Conservation (phyloP, 768 basidiomycete genomes). For the Pisolithus orientalis region DNA sequence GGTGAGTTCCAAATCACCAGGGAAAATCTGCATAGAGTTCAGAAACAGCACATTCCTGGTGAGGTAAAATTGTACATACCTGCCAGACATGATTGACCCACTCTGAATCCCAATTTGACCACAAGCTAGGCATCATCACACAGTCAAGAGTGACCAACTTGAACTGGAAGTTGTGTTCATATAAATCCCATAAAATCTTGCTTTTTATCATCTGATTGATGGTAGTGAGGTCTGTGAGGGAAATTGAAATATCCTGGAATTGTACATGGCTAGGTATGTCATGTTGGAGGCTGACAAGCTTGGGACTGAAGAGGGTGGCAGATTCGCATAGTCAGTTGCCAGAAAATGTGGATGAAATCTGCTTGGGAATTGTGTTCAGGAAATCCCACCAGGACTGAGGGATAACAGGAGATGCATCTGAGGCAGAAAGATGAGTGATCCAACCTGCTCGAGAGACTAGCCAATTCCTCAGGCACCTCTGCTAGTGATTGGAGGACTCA, state of each 20-base stretch:
- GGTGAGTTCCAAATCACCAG: neutral
- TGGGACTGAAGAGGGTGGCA: neutral
- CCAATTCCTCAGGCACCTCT: neutral
- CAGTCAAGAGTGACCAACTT: slow-evolving; percentile 12
- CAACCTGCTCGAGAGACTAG: neutral
- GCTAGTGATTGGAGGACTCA: neutral
- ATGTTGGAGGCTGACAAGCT: neutral
- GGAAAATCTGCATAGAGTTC: neutral
- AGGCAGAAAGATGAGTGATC: neutral
- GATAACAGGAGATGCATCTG: neutral
- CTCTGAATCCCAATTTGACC: neutral
- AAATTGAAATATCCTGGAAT: neutral
- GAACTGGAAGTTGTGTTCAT: slow-evolving; percentile 12
- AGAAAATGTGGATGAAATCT: neutral
- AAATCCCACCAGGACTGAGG: neutral
- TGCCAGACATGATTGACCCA: neutral
- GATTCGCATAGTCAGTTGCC: neutral
- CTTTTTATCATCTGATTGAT: neutral
- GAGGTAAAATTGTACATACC: neutral
- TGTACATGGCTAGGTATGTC: neutral
- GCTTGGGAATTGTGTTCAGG: neutral
- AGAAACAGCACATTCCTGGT: neutral
- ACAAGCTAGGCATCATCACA: neutral
- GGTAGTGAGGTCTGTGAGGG: neutral
- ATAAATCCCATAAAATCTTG: slow-evolving; percentile 14